Base-by-base conservation (phyloP, 345 rosid genomes). In the Populus deltoides region DNA sequence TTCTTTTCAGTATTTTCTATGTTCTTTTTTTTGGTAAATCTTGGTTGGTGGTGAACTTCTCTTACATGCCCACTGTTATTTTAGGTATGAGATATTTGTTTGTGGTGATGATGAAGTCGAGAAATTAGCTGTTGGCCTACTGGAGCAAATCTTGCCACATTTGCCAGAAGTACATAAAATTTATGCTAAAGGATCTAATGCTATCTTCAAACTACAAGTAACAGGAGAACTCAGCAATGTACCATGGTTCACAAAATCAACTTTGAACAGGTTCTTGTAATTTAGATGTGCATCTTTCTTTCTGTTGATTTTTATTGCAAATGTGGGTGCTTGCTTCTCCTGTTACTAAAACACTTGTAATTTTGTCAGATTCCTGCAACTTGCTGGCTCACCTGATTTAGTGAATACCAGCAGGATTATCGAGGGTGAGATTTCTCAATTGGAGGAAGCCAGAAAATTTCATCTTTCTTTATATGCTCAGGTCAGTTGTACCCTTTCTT, bases 371-470 rank as follows among this genome's bases (percentile, higher is more conserved):
- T 90, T 90, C 78, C 82, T 90, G 27, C 12, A 57, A 45, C 41
- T 88, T 78, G 84, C 85, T 49, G 83, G 85, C 70, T 89, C 89
- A n/a, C 75, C 77, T 61, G 87, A 79, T 78, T 81, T 89, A 20
- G 20, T 82, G 16, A 84, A 79, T 73, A 76, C 69, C 45, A 76
- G 83, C 66, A 87, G 84, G 79, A 75, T 66, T 35, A 86, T 90
- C 65, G 85, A 83, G 81, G 87, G 72, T 53, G 92, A 89, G 87
- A 87, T 85, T 72, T 85, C 87, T 83, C 91, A 86, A 73, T 81
- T 89, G 87, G 91, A 88, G 82, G 92, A 87, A 75, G 87, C 88
- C 68, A 90, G 89, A 80, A 88, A 84, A 49, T 89, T 89, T 75
- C 92, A 90, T 75, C 77, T 87, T 84, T 84, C 90, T 73, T 79